Conservation (phyloP, 1,139 yeast species). For the Torulaspora pretoriensis region DNA sequence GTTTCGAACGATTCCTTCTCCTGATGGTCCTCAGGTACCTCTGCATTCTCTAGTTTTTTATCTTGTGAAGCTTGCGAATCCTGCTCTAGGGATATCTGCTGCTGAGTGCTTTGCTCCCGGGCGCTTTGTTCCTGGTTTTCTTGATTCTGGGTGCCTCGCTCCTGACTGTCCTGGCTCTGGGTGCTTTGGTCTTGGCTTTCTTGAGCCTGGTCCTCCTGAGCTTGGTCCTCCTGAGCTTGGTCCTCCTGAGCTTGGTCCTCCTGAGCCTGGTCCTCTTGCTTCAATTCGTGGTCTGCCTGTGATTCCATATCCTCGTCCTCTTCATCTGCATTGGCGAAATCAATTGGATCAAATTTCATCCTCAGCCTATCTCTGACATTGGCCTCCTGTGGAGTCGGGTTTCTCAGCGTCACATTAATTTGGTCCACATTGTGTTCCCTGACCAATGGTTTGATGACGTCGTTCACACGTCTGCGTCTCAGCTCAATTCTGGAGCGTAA, state of each 20-base stretch:
- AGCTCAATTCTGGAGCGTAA: constrained; percentile 73
- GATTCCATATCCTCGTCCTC: constrained; percentile 30
- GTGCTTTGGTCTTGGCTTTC: not conserved
- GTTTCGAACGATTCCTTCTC: not conserved
- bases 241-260: not conserved
- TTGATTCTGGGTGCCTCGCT: not conserved
- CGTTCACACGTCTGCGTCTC: constrained; percentile 73
- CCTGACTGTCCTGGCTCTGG: constrained; percentile 1
- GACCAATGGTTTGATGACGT: constrained; percentile 41
- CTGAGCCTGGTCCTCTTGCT: not conserved
- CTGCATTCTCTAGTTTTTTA: not conserved
- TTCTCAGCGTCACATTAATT: constrained; percentile 33
- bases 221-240: not conserved
- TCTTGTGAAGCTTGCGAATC: not conserved
- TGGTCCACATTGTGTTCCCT: constrained; percentile 42
- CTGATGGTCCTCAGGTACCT: not conserved
- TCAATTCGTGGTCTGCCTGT: not conserved
- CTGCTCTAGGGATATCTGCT: not conserved
- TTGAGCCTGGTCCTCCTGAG: not conserved
- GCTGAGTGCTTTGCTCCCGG: not conserved
- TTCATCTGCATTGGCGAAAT: constrained; percentile 37
- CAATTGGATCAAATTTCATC: constrained; percentile 37
- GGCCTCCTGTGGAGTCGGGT: constrained; percentile 36
- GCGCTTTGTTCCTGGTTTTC: not conserved
- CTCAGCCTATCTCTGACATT: constrained; percentile 34